Evolutionary conservation across 805 yeast species (phyloP), one percentile per base, ranked within the genome.

Genomic region (Candida ovalis): DNA sequence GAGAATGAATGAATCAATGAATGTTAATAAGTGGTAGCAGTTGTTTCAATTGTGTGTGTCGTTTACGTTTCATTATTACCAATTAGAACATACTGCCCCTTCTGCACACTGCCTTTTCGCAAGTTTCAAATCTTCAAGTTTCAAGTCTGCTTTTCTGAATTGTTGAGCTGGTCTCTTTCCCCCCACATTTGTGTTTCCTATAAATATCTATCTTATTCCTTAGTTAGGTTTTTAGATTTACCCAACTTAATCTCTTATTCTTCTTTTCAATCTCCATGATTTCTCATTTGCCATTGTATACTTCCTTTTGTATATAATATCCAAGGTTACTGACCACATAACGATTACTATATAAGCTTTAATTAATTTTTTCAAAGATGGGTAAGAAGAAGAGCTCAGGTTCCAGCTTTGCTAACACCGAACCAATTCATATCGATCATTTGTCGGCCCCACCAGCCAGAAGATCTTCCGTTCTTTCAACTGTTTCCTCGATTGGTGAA

Each of bases 371-470:
- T 37, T 3, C 22, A 22, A 49, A 18, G 8, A 57, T 55, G 59
- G 58, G 55, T 17, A 57, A 45, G 42, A 57, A 49, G 42, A 47
- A 51, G 42, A 35, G 38, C 38, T 24, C 47, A 21, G 24, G n/a
- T 22, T 50, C 55, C 3, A 30, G 55, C 23, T 60, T 50, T 36
- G 50, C 59, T 32, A 61, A 45, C 15, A 57, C 58, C 28, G 60
- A 60, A 51, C 68, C 63, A 21, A 66, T 71, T 58, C 62, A 53
- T 50, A 46, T 72, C 62, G 71, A 60, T 40, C 51, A 50, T 48
- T 47, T 48, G 46, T 47, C 57, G 12, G 54, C 58, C n/a, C 47
- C 51, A 10, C 59, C 59, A n/a, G 21, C 52, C 4, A 43, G 55
- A 32, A 47, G 58, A 42, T 33, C 58, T 6, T 48, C 58, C 8